Evolutionary conservation across 2,329 filamentous ascomycete species (phyloP).

Genomic region (Verticillium klebahnii): DNA sequence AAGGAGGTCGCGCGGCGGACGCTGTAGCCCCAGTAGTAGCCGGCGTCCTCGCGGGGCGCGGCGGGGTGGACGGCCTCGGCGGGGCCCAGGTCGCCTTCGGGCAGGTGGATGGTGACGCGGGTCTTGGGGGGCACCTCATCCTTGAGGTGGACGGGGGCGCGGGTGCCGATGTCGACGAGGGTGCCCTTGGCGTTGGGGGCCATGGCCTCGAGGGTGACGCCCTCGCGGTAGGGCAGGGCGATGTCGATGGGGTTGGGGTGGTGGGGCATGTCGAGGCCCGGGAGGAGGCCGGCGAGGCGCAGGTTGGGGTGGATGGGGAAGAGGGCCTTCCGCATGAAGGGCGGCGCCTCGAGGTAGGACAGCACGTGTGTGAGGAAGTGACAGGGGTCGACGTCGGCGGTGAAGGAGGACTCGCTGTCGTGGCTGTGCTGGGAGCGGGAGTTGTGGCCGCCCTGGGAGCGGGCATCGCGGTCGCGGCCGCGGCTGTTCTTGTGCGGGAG

Average conservation of each 20-base stretch:
- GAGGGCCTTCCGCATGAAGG: constrained; percentile 70
- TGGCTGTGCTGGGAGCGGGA: not conserved
- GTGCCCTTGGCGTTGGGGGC: constrained; percentile 38
- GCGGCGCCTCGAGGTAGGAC: constrained; percentile 78
- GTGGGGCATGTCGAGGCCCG: constrained; percentile 79
- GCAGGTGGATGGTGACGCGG: constrained; percentile 68
- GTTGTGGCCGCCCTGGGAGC: constrained; percentile 1
- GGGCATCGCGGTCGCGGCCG: not conserved
- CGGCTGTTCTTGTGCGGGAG: not conserved
- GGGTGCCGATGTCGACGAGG: constrained; percentile 53
- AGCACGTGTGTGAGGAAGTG: constrained; percentile 78
- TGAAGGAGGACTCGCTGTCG: constrained; percentile 26
- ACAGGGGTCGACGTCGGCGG: constrained; percentile 68
- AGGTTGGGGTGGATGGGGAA: constrained; percentile 79
- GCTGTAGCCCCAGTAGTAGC: constrained; percentile 84
- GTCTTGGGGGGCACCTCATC: constrained; percentile 64
- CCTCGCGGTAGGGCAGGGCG: constrained; percentile 79
- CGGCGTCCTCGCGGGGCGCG: constrained; percentile 66
- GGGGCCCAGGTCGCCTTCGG: constrained; percentile 37
- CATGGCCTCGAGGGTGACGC: constrained; percentile 53
- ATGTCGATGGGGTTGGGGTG: constrained; percentile 67
- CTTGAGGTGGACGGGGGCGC: constrained; percentile 50
- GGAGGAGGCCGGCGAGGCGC: constrained; percentile 65
- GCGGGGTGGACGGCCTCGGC: constrained; percentile 64
- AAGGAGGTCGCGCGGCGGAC: constrained; percentile 64